Conservation (phyloP, 129 eudicot species). For the Flaveria brownii region DNA sequence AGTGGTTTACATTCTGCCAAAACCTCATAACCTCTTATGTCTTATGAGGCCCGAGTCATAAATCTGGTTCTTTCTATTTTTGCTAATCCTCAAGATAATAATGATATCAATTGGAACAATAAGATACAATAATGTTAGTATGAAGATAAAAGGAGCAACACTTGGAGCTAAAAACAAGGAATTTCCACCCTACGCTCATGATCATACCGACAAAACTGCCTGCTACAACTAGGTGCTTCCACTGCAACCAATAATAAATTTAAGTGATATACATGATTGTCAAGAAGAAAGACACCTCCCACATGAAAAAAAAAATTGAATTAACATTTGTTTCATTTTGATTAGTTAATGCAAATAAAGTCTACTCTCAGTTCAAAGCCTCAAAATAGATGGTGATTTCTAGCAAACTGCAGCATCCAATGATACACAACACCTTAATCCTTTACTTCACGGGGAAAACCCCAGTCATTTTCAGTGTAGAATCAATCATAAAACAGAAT, state of each 20-base stretch:
- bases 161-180: not conserved
- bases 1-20: not conserved
- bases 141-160: not conserved
- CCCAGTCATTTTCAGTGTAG: constrained; percentile 11
- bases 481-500: not conserved
- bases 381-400: not conserved
- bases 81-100: not conserved
- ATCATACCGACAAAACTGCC: not conserved
- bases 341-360: not conserved
- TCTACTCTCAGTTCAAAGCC: not conserved
- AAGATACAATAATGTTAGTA: not conserved
- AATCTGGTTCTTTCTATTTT: not conserved
- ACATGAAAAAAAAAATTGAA: not conserved
- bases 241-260: too few species aligned
- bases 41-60: not conserved
- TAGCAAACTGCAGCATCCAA: not conserved
- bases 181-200: not conserved
- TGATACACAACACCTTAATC: not conserved
- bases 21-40: not conserved
- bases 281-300: not conserved
- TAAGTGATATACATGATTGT: not conserved
- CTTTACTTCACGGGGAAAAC: not conserved
- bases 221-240: too few species aligned
- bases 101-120: not conserved
- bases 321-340: not conserved